These are phyloP conservation scores for Oehlia diaphana DNA, from an alignment of 192 early-diverging fungal genomes.

Conservation along the genomic window DNA sequence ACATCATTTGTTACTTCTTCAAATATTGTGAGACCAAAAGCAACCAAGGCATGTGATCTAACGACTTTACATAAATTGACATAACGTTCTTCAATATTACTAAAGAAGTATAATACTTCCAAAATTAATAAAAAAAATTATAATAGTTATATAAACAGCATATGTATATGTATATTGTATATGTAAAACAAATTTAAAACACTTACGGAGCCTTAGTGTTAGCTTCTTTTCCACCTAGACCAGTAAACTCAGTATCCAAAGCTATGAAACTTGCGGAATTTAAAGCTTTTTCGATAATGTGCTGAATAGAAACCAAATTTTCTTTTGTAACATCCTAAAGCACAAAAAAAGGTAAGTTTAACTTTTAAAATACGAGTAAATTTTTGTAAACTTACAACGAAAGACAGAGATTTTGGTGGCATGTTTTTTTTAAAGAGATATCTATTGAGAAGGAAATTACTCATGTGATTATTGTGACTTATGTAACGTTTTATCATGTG, in stretches of 20 bases:
- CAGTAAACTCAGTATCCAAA: constrained; percentile 92
- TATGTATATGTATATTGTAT: constrained; percentile 6
- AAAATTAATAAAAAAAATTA: constrained; percentile 24
- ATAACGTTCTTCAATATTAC: constrained; percentile 85
- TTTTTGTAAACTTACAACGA: not conserved
- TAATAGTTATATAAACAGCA: constrained; percentile 39
- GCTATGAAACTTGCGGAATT: constrained; percentile 72
- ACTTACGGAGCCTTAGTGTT: constrained; percentile 41
- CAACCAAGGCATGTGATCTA: constrained; percentile 73
- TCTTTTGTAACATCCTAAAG: constrained; percentile 65
- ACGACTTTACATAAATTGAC: constrained; percentile 69
- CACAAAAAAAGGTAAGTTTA: not conserved
- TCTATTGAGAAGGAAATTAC: too few relatives aligned
- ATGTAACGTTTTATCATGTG: too few relatives aligned
- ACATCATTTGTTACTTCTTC: constrained; percentile 22
- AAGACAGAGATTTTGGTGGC: not conserved
- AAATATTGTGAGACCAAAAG: constrained; percentile 82
- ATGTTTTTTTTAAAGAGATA: not conserved
- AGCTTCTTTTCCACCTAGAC: constrained; percentile 55
- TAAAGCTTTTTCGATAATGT: constrained; percentile 45
- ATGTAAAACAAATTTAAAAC: not conserved
- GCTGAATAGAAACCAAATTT: constrained; percentile 53
- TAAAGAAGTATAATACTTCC: constrained; percentile 28
- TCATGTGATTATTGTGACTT: too few relatives aligned
- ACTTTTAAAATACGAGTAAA: not conserved